These are phyloP conservation scores for Tilletia horrida DNA, from an alignment of 1,284 basidiomycete species.

Conservation along the genomic window DNA sequence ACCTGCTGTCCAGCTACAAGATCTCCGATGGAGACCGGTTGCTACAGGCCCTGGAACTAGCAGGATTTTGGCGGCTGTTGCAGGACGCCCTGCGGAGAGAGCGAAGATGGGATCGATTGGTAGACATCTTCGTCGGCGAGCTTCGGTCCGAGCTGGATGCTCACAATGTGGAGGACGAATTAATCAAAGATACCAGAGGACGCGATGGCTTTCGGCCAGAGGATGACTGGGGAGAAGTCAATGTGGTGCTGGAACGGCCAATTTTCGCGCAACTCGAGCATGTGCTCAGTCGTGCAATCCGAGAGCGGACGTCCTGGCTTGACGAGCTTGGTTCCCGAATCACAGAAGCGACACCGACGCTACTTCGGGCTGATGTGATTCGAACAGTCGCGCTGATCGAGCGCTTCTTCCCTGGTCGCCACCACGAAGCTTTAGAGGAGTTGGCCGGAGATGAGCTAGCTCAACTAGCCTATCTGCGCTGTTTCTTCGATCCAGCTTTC, in stretches of 20 bases:
- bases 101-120: constrained; percentile 69
- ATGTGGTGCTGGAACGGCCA: background rate
- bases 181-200: constrained; percentile 61
- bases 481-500: constrained; percentile 65
- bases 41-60: constrained; percentile 69
- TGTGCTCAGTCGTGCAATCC: constrained; percentile 2
- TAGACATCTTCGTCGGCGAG: constrained; percentile 74
- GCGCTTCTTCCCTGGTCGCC: constrained; percentile 62
- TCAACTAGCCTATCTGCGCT: constrained; percentile 74
- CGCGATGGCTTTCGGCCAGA: constrained; percentile 28
- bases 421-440: constrained; percentile 59
- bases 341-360: constrained; percentile 63
- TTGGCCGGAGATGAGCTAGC: constrained; percentile 59
- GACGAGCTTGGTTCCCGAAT: constrained; percentile 54
- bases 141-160: constrained; percentile 65
- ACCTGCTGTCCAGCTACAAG: constrained; percentile 84
- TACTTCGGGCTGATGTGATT: constrained; percentile 66
- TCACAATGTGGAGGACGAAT: constrained; percentile 57
- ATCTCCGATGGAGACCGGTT: constrained; percentile 73
- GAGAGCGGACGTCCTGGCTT: constrained; percentile 15
- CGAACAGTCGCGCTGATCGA: constrained; percentile 75
- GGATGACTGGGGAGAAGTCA: background rate
- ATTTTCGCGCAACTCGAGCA: constrained; percentile 18
- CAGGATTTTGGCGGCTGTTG: constrained; percentile 86
- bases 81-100: constrained; percentile 75